Evolutionary conservation across 441 rosid genomes (phyloP).

Genomic region (Adansonia grandidieri): DNA sequence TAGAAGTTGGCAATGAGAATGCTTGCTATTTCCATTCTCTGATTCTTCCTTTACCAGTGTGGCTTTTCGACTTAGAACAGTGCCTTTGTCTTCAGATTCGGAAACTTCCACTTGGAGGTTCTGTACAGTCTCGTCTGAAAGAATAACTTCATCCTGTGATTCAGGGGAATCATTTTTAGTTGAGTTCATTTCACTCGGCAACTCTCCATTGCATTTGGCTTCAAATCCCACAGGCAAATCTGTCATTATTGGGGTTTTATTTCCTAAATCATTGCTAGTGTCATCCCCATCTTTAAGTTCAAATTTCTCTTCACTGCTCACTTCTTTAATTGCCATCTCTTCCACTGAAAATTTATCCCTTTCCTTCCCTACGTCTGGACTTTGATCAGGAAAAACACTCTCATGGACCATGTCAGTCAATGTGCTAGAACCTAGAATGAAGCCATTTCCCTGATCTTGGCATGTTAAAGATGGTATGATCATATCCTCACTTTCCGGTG

Average conservation of each 20-base stretch:
- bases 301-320: slow-evolving; percentile 23
- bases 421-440: slow-evolving; percentile 9
- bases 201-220: slow-evolving; percentile 28
- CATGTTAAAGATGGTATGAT: slow-evolving; percentile 28
- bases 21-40: slow-evolving; percentile 31
- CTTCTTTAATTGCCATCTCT: slow-evolving; percentile 21
- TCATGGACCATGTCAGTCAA: slow-evolving; percentile 8
- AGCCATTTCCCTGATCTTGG: slow-evolving; percentile 31
- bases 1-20: slow-evolving; percentile 20
- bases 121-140: not conserved
- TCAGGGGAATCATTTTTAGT: slow-evolving; percentile 20
- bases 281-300: slow-evolving; percentile 27
- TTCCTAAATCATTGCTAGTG: slow-evolving; percentile 2
- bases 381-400: slow-evolving; percentile 27
- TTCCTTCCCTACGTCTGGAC: slow-evolving; percentile 18
- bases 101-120: slow-evolving; percentile 23
- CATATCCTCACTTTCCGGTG: slow-evolving; percentile 16
- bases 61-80: slow-evolving; percentile 23
- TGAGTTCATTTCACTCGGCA: slow-evolving; percentile 20
- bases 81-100: slow-evolving; percentile 28
- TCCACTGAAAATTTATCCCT: not conserved
- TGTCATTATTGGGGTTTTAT: slow-evolving; percentile 3
- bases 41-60: slow-evolving; percentile 24
- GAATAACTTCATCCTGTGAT: slow-evolving; percentile 13
- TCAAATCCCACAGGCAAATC: slow-evolving; percentile 23